These are phyloP conservation scores for Mycosphaerelloides madeirae DNA, from an alignment of 2,329 filamentous ascomycete genomes.

Conservation along the genomic window DNA sequence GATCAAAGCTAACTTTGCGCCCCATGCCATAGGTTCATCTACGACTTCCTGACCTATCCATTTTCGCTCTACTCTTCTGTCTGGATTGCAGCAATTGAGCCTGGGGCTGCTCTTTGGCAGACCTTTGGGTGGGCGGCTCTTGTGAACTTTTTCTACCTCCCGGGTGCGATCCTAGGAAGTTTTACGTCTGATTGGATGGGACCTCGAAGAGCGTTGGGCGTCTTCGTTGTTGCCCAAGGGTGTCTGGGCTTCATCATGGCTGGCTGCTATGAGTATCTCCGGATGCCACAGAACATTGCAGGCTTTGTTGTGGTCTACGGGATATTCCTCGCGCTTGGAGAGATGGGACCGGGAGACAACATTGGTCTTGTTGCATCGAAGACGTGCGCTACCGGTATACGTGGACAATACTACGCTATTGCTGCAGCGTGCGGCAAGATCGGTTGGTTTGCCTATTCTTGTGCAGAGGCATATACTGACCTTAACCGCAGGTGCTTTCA, in stretches of 20 bases:
- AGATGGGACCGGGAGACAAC: constrained; percentile 84
- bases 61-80: constrained; percentile 80
- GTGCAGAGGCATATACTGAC: not conserved
- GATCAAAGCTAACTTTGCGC: too few relatives aligned
- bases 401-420: constrained; percentile 69
- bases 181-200: constrained; percentile 74
- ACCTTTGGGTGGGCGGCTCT: constrained; percentile 84
- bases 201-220: constrained; percentile 66
- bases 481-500: constrained; percentile 55
- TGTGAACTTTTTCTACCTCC: constrained; percentile 84
- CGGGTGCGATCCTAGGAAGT: constrained; percentile 72
- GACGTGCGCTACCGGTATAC: constrained; percentile 76
- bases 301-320: constrained; percentile 76
- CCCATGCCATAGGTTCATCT: constrained; percentile 59
- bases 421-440: constrained; percentile 71
- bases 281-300: constrained; percentile 61
- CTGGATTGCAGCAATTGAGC: constrained; percentile 65
- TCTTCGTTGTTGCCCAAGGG: constrained; percentile 68
- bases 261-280: constrained; percentile 67
- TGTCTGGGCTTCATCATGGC: constrained; percentile 86
- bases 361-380: constrained; percentile 84
- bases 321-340: constrained; percentile 69
- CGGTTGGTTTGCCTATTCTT: constrained; percentile 6
- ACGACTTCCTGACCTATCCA: constrained; percentile 72
- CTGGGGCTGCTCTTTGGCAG: constrained; percentile 61